phyloP scores from a whole-genome alignment of 139 green algal species.

The Mesotaenium endlicherianum region DNA sequence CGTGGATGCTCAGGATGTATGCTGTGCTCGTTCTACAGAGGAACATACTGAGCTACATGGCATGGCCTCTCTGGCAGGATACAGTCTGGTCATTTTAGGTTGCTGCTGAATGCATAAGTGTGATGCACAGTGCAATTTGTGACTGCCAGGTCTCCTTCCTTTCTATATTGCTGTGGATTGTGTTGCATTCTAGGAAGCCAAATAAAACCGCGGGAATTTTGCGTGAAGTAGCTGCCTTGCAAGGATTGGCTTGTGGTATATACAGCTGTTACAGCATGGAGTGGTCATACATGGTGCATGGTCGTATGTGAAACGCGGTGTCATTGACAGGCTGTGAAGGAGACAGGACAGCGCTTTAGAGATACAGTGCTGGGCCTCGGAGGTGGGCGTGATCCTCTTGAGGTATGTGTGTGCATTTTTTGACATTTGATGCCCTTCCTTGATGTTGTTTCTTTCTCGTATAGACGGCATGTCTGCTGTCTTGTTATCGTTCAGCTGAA shows the following conservation, averaged over 20 bases:
- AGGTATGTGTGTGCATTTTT: slow-evolving; percentile 45
- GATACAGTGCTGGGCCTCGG: slow-evolving; percentile 90
- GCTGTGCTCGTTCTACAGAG: too few species aligned
- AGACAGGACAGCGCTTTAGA: slow-evolving; percentile 72
- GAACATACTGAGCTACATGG: too few species aligned
- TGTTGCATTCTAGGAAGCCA: too few species aligned
- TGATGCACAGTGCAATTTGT: too few species aligned
- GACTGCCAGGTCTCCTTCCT: background rate
- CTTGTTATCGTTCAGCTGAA: background rate
- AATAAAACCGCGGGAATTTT: too few species aligned
- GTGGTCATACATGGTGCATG: background rate
- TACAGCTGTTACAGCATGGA: too few species aligned
- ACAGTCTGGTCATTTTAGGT: too few species aligned
- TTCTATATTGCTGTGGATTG: background rate
- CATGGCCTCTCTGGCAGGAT: too few species aligned
- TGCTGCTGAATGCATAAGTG: too few species aligned
- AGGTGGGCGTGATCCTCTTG: slow-evolving; percentile 69
- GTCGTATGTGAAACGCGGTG: too few species aligned
- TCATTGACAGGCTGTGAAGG: slow-evolving; percentile 46
- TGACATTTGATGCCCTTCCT: slow-evolving; percentile 66
- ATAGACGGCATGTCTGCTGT: background rate
- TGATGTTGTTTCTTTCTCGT: slow-evolving; percentile 57
- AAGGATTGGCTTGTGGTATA: too few species aligned
- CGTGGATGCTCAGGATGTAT: too few species aligned
- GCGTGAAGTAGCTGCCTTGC: background rate